Evolutionary conservation across 257 asterid genomes (phyloP), one percentile per base, ranked within the genome.

Genomic region (Gentiana macrophylla): DNA sequence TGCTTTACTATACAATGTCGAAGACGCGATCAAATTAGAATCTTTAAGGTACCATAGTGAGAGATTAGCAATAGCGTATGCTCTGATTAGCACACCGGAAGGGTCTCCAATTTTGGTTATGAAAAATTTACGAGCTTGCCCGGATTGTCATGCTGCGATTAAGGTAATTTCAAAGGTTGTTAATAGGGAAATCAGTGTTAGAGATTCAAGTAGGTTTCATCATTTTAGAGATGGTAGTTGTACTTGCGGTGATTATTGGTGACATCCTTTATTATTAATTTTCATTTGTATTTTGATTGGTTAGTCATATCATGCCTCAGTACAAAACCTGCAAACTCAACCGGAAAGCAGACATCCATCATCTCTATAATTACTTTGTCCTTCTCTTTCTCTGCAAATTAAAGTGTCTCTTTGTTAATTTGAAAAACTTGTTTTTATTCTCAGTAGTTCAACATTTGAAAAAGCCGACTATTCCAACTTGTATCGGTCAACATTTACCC

Each of bases 171-270:
- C 97, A 2, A 79, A 69, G 67, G 62, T 86, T 57, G 88, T 81
- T 7, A 54, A 63, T 24, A 74, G 95, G 72, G 86, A 86, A 55
- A 83, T 89, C 60, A 86, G 87, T 0, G 93, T 86, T 51, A 74
- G 97, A 72, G 97, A 89, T 68, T 78, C 80, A 46, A 89, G 81
- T 60, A 81, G 95, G 83, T 89, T 89, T 65, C 97, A 86, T 73
- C 95, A 77, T 62, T 89, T 86, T 61, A 86, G 71, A 71, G 84
- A 79, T 54, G 94, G 97, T 44, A 66, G 50, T 9, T 89, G 97
- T 70, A 81, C 97, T 3, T 86, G 97, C 61, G 84, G 79, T 33
- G 95, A 86, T 80, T 89, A 75, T 53, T 89, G 95, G 95, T 89
- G 75, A 84, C 24, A 33, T 50, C 37, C 41, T 13, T n/a, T 47